Evolutionary conservation across 164 flowering plant species (phyloP).

Genomic region (Stephania cephalantha): DNA sequence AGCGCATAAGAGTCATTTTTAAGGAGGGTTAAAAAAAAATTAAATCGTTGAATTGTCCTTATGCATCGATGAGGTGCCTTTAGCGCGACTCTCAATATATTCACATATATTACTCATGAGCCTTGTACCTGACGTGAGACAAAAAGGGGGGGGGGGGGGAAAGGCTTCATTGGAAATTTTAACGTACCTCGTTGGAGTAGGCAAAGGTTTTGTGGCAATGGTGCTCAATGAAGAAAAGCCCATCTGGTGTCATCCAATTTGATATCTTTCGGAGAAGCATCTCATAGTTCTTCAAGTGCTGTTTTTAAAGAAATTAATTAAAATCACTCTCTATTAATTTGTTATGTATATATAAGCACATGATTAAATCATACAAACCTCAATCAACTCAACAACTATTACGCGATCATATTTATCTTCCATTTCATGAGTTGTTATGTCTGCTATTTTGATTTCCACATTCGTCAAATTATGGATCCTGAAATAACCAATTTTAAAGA

Average conservation of each 20-base stretch:
- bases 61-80: too few species aligned
- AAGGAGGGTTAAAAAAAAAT: too few species aligned
- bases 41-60: too few species aligned
- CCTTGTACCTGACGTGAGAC: too few species aligned
- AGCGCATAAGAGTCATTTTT: too few species aligned
- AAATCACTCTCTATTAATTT: too few species aligned
- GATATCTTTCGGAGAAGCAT: conserved; percentile 9
- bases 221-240: conserved; percentile 3
- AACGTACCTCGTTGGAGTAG: background rate
- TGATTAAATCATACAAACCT: background rate
- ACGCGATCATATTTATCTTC: conserved; percentile 3
- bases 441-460: conserved; percentile 11
- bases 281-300: conserved; percentile 7
- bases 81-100: too few species aligned
- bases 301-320: too few species aligned
- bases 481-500: background rate
- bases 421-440: conserved; percentile 8
- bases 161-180: too few species aligned
- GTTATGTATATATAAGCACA: background rate
- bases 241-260: conserved; percentile 8
- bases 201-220: conserved; percentile 6
- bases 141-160: too few species aligned
- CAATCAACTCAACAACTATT: background rate
- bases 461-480: conserved; percentile 6
- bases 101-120: too few species aligned